Evolutionary conservation across 75 land plant genomes (phyloP).

Genomic region (Larix kaempferi): DNA sequence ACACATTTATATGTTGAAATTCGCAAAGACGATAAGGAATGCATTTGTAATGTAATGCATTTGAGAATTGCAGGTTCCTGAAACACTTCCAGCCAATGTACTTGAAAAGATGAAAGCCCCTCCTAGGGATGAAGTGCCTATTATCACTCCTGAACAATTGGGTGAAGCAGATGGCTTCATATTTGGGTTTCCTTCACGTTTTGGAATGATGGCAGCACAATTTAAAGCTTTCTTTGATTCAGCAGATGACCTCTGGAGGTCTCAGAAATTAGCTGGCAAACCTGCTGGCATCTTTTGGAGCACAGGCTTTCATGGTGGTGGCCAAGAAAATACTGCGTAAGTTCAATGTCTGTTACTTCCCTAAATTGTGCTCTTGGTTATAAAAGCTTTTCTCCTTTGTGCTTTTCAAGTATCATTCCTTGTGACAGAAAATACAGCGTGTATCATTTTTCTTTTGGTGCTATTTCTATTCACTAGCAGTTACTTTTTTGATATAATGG

Average conservation of each 20-base stretch:
- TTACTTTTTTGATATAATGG: background rate
- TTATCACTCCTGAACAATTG: conserved; percentile 53
- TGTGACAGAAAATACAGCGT: background rate
- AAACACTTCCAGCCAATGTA: conserved; percentile 48
- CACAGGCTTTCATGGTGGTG: conserved; percentile 76
- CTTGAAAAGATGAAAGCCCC: conserved; percentile 65
- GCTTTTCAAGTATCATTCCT: background rate
- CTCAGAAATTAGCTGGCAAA: conserved; percentile 66
- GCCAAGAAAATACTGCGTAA: conserved; percentile 67
- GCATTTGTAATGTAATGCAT: too few relatives aligned
- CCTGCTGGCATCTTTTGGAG: conserved; percentile 79
- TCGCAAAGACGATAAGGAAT: too few relatives aligned
- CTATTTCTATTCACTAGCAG: background rate
- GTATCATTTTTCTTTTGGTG: background rate
- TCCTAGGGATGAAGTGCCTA: conserved; percentile 35
- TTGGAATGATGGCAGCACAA: conserved; percentile 72
- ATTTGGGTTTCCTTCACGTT: conserved; percentile 73
- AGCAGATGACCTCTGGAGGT: conserved; percentile 38
- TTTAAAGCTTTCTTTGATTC: conserved; percentile 61
- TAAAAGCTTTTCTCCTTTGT: background rate
- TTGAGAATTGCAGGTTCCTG: conserved; percentile 43
- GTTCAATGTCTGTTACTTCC: background rate
- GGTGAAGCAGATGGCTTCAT: conserved; percentile 67
- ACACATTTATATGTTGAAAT: too few relatives aligned
- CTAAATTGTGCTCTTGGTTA: background rate